Conservation (phyloP, 192 early-diverging fungal genomes). For the Haplosporangium gracile region DNA sequence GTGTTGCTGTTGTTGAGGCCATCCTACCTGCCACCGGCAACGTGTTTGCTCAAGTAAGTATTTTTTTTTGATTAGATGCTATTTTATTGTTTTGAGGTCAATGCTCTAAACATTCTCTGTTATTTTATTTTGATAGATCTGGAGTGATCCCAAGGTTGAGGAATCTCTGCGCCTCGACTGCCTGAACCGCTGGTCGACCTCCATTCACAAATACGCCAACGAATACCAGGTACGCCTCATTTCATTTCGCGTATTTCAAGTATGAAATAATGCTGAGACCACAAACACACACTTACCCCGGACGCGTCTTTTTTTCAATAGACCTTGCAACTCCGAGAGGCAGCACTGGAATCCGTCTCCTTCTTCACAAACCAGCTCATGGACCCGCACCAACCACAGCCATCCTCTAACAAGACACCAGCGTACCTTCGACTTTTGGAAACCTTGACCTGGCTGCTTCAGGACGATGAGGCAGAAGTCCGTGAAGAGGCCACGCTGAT, state of each 20-base stretch:
- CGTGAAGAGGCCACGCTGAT: constrained; percentile 73
- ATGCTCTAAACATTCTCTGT: background rate
- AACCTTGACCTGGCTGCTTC: constrained; percentile 68
- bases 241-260: background rate
- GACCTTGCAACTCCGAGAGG: constrained; percentile 69
- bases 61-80: background rate
- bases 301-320: constrained; percentile 16
- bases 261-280: no score
- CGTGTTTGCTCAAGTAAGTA: constrained; percentile 62
- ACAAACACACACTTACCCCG: background rate
- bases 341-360: constrained; percentile 60
- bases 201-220: constrained; percentile 57
- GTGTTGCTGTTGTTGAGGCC: constrained; percentile 65
- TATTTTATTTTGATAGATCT: constrained; percentile 27
- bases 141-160: constrained; percentile 32
- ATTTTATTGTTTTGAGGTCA: background rate
- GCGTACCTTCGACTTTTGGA: constrained; percentile 50
- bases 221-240: constrained; percentile 55
- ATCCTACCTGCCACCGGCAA: constrained; percentile 68
- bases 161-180: constrained; percentile 43
- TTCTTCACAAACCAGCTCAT: constrained; percentile 54
- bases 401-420: constrained; percentile 54
- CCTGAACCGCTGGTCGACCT: constrained; percentile 56
- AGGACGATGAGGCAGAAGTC: constrained; percentile 87
- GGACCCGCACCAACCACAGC: constrained; percentile 55